Percentiles rank a stretch among this genome's conserved stretches.
phyloP scores from a whole-genome alignment of 495 filamentous ascomycete species.

The Lindgomyces ingoldianus region DNA sequence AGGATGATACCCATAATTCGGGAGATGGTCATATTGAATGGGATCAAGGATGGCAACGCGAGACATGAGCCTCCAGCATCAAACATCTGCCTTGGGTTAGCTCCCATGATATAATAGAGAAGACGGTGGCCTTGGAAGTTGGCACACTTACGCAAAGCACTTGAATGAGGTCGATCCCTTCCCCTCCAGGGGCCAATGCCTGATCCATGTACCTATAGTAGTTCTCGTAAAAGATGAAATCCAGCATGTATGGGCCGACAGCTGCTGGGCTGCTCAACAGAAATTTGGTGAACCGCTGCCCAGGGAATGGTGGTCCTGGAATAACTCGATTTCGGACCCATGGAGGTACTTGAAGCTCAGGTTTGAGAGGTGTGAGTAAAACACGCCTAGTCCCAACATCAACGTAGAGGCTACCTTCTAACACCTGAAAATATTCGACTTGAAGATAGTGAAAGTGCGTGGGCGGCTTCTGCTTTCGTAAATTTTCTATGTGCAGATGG shows the following conservation, averaged over 20 bases:
- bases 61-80: conserved; percentile 55
- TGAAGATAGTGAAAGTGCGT: not conserved
- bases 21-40: conserved; percentile 46
- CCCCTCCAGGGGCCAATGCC: not conserved
- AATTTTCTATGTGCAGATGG: not conserved
- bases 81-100: conserved; percentile 49
- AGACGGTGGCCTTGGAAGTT: too few relatives aligned
- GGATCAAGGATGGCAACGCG: conserved; percentile 51
- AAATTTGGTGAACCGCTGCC: not conserved
- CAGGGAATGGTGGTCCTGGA: not conserved
- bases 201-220: not conserved
- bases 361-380: not conserved
- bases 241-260: not conserved
- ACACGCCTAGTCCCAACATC: not conserved
- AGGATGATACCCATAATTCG: conserved; percentile 46
- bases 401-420: not conserved
- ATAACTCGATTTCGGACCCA: not conserved
- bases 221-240: not conserved
- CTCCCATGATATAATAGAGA: too few relatives aligned
- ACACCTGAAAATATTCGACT: not conserved
- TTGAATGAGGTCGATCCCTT: not conserved
- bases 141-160: not conserved
- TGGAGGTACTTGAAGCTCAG: not conserved
- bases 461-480: not conserved
- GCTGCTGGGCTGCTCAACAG: not conserved